Percentiles rank a stretch among this genome's conserved stretches.
phyloP scores from a whole-genome alignment of 768 basidiomycete species.

The Inosperma sp. region DNA sequence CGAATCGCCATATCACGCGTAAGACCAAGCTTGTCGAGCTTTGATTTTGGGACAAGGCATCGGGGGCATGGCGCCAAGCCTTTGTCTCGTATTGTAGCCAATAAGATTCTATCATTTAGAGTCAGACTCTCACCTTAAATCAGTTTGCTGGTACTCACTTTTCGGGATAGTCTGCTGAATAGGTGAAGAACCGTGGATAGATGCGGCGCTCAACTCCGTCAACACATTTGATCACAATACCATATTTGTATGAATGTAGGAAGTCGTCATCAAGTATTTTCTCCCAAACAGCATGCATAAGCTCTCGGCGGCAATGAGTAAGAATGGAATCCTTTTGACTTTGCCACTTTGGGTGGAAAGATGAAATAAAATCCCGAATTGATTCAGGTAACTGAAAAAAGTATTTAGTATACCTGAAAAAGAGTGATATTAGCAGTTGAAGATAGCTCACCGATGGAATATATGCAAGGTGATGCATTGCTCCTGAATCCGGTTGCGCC shows the following conservation, averaged over 20 bases:
- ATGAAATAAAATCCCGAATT: constrained; percentile 15
- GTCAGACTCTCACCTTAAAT: background rate
- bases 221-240: constrained; percentile 30
- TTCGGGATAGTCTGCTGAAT: constrained; percentile 39
- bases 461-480: constrained; percentile 40
- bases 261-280: constrained; percentile 16
- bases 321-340: constrained; percentile 5
- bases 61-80: constrained; percentile 36
- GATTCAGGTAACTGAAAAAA: constrained; percentile 15
- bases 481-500: constrained; percentile 23
- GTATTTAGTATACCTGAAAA: background rate
- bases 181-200: constrained; percentile 31
- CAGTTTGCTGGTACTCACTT: constrained; percentile 25
- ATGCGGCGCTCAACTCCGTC: constrained; percentile 30
- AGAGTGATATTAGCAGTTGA: background rate
- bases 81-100: constrained; percentile 33
- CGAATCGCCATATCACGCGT: constrained; percentile 16
- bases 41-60: constrained; percentile 27
- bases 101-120: constrained; percentile 20
- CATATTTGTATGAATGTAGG: constrained; percentile 27
- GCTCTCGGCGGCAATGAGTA: constrained; percentile 24
- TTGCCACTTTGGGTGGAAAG: constrained; percentile 6
- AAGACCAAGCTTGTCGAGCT: constrained; percentile 28
- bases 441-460: constrained; percentile 33
- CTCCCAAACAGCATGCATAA: constrained; percentile 17